Conservation (phyloP, 495 filamentous ascomycete species). For the Penicillium cataractarum region DNA sequence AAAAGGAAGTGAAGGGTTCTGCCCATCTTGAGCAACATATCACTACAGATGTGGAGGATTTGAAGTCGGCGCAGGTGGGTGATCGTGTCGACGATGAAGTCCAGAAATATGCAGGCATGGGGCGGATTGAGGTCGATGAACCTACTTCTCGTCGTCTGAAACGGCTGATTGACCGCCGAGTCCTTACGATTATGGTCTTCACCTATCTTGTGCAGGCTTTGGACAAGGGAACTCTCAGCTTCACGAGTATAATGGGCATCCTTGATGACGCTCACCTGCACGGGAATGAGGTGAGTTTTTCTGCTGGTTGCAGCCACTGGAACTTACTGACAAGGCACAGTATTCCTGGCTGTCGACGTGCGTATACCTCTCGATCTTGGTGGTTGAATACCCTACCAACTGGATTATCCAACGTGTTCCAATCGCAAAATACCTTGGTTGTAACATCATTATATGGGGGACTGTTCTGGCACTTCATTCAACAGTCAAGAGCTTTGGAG, state of each 20-base stretch:
- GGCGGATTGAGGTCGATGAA: slow-evolving; percentile 54
- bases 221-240: slow-evolving; percentile 71
- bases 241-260: slow-evolving; percentile 72
- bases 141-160: slow-evolving; percentile 55
- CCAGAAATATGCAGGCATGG: slow-evolving; percentile 61
- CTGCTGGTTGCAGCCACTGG: neutral
- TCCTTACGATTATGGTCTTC: slow-evolving; percentile 53
- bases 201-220: slow-evolving; percentile 72
- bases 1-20: neutral
- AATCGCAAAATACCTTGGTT: slow-evolving; percentile 62
- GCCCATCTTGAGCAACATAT: neutral
- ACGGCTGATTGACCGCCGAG: slow-evolving; percentile 57
- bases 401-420: slow-evolving; percentile 63
- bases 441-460: slow-evolving; percentile 67
- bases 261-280: slow-evolving; percentile 54
- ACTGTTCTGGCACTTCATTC: slow-evolving; percentile 57
- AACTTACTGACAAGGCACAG: slow-evolving; percentile 12
- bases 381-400: slow-evolving; percentile 59
- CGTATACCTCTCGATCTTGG: slow-evolving; percentile 57
- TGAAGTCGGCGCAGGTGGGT: neutral
- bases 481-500: slow-evolving; percentile 58
- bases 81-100: slow-evolving; percentile 30
- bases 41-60: neutral
- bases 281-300: slow-evolving; percentile 47
- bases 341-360: slow-evolving; percentile 58